These are phyloP conservation scores for Scedosporium apiospermum DNA, from an alignment of 2,329 filamentous ascomycete species.

Conservation along the genomic window DNA sequence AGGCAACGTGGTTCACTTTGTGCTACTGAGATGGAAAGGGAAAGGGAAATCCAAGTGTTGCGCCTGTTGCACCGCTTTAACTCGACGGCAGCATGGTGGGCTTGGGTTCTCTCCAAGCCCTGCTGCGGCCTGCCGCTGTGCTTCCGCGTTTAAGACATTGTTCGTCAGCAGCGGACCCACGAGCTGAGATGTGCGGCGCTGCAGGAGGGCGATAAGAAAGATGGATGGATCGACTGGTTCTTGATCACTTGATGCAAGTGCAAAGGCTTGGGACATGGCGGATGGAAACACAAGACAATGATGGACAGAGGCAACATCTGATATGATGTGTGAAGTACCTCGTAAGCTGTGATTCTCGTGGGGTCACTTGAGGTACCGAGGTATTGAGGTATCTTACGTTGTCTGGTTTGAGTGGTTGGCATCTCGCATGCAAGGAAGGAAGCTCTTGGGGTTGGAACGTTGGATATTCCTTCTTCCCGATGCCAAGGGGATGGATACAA, in stretches of 20 bases:
- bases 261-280: no score
- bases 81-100: not conserved
- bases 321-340: no score
- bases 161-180: not conserved
- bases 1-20: no score
- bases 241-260: not conserved
- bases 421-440: no score
- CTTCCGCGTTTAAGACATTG: not conserved
- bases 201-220: not conserved
- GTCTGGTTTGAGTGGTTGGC: no score
- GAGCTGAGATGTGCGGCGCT: not conserved
- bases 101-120: not conserved
- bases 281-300: no score
- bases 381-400: no score
- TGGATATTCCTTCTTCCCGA: not conserved
- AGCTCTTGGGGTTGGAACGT: not conserved
- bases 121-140: not conserved
- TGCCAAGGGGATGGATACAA: not conserved
- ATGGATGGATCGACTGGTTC: not conserved
- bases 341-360: not conserved
- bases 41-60: not conserved
- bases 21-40: no score
- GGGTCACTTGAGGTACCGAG: not conserved
- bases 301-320: no score
- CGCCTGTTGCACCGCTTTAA: not conserved